phyloP scores from a whole-genome alignment of 306 rosid species.

The Astragalus membranaceus region DNA sequence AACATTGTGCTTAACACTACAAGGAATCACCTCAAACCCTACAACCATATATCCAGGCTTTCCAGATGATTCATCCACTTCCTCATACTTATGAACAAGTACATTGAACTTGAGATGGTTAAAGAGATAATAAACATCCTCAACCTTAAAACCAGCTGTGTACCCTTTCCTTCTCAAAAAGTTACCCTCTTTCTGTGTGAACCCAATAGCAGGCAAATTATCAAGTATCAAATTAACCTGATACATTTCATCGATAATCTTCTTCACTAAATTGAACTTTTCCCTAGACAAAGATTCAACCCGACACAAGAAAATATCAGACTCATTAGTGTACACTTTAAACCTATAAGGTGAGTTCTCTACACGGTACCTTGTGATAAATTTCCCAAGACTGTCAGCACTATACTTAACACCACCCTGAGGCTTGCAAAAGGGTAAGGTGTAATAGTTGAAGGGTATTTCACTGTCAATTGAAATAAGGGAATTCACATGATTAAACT shows the following conservation, averaged over 20 bases:
- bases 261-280: conserved; percentile 46
- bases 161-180: too few species aligned
- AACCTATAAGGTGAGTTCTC: conserved; percentile 70
- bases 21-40: conserved; percentile 77
- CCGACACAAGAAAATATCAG: too few species aligned
- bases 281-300: too few species aligned
- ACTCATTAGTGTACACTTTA: conserved; percentile 28
- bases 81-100: neutral
- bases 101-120: too few species aligned
- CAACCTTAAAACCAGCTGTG: too few species aligned
- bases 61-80: conserved; percentile 21
- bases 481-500: conserved; percentile 43
- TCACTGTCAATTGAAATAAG: too few species aligned
- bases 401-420: conserved; percentile 54
- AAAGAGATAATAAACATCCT: too few species aligned
- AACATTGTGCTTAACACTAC: conserved; percentile 42
- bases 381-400: conserved; percentile 79
- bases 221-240: conserved; percentile 61
- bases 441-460: conserved; percentile 30
- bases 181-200: too few species aligned
- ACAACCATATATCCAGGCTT: conserved; percentile 70
- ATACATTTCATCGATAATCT: conserved; percentile 75
- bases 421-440: conserved; percentile 65
- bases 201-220: neutral
- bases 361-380: conserved; percentile 71